Base-by-base conservation (phyloP, 202 grass and related monocot species). In the Carex sylvatica region DNA sequence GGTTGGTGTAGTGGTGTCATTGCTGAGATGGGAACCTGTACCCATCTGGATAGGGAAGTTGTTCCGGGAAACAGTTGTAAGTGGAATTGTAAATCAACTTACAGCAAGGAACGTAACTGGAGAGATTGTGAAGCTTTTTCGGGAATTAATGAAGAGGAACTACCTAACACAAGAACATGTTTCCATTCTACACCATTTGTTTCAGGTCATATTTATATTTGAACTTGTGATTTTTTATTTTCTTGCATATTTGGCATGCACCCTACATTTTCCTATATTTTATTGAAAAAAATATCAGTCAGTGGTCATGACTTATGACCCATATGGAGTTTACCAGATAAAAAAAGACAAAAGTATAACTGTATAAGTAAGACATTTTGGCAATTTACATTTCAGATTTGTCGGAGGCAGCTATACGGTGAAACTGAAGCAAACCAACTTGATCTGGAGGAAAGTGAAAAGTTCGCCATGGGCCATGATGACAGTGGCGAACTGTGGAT, bases 51-150 rank as follows among this genome's bases (percentile, higher is more conserved):
- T 98, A 51, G 85, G 83, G 82, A 90, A 86, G 4, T 81, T 93
- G 84, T 90, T 95, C 68, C 65, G 81, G 78, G 75, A 56, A 70
- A 79, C 83, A 5, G 82, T 86, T 78, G 80, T 98, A 71, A 93
- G 87, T 85, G 89, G 84, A 30, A 86, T 95, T 63, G 46, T 98
- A 35, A 81, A 85, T 66, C 92, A 95, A 68, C 87, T 95, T 85
- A 91, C 86, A 83, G 89, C 89, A 85, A 93, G 92, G 80, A 98
- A 89, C 79, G 58, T 98, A 64, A 95, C 92, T 68, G 83, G 89
- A 86, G 95, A 95, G 73, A 91, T 95, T 71, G 87, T 98, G 19
- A 91, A 83, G 78, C 87, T 98, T 51, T 98, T 98, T 84, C 87
- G 46, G 79, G 89, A 94, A 78, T 82, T 98, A 51, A 91, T 85